Evolutionary conservation across 2,329 filamentous ascomycete genomes (phyloP).

Genomic region (Cordyceps javanica): DNA sequence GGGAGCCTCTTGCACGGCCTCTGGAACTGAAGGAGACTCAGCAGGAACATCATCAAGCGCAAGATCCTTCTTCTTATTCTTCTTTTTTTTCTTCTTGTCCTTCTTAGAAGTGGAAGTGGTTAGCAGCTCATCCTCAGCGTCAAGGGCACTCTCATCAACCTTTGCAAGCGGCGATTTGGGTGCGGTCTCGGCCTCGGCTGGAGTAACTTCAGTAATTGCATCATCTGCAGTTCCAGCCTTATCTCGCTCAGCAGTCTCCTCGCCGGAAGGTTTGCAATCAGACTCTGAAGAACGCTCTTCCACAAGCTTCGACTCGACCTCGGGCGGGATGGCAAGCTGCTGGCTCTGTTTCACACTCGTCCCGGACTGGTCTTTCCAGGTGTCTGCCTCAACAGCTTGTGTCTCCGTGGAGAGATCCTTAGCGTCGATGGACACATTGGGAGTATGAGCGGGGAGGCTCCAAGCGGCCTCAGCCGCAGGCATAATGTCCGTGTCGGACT

Average conservation of each 20-base stretch:
- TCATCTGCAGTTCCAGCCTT: background rate
- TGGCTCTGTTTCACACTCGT: conserved; percentile 15
- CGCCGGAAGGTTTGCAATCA: no score
- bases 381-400: conserved; percentile 14
- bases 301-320: background rate
- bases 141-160: background rate
- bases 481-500: background rate
- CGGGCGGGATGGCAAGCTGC: background rate
- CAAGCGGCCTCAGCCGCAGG: background rate
- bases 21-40: background rate
- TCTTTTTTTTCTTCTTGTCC: conserved; percentile 20
- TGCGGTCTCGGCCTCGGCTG: background rate
- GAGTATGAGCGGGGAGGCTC: background rate
- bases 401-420: background rate
- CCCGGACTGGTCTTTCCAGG: no score
- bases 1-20: background rate
- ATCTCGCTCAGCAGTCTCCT: background rate
- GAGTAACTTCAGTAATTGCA: background rate
- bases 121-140: conserved; percentile 12
- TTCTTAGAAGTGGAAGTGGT: conserved; percentile 18
- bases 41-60: conserved; percentile 9
- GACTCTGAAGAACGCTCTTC: background rate
- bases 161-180: background rate
- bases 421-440: background rate
- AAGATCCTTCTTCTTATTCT: conserved; percentile 11